Percentiles rank a stretch among this genome's conserved stretches.
These are phyloP conservation scores for Botryobasidium botryosum DNA, from an alignment of 768 basidiomycete genomes.

Conservation along the genomic window DNA sequence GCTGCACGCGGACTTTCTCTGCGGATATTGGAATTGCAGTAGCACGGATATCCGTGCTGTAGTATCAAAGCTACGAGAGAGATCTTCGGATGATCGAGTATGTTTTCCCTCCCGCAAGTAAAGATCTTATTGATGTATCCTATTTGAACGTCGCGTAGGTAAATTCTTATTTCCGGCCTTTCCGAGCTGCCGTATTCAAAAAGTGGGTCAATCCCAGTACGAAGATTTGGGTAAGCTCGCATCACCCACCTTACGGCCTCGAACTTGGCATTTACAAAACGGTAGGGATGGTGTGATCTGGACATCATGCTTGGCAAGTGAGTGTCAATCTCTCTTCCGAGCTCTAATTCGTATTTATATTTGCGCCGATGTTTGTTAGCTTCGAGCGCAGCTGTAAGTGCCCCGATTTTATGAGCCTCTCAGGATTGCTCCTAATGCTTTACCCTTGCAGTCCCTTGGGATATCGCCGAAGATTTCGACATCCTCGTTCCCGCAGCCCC, in stretches of 20 bases:
- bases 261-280: not conserved
- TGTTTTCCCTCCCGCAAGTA: not conserved
- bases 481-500: not conserved
- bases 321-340: not conserved
- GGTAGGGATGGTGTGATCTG: conserved; percentile 3
- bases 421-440: not conserved
- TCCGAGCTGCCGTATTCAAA: not conserved
- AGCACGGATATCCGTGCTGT: not conserved
- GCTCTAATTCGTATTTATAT: not conserved
- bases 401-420: not conserved
- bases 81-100: not conserved
- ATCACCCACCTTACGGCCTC: not conserved
- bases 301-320: conserved; percentile 3
- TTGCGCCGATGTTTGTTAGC: not conserved
- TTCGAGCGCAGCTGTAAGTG: conserved; percentile 2
- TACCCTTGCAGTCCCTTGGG: not conserved
- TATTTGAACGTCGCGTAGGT: no score
- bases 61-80: not conserved
- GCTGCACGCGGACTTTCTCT: conserved; percentile 1
- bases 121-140: not conserved
- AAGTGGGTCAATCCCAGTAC: conserved; percentile 2
- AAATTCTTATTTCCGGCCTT: conserved; percentile 1
- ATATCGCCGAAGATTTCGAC: not conserved
- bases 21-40: not conserved
- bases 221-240: not conserved